Conservation (phyloP, 2,329 filamentous ascomycete genomes). For the Hymenoscyphus repandus region DNA sequence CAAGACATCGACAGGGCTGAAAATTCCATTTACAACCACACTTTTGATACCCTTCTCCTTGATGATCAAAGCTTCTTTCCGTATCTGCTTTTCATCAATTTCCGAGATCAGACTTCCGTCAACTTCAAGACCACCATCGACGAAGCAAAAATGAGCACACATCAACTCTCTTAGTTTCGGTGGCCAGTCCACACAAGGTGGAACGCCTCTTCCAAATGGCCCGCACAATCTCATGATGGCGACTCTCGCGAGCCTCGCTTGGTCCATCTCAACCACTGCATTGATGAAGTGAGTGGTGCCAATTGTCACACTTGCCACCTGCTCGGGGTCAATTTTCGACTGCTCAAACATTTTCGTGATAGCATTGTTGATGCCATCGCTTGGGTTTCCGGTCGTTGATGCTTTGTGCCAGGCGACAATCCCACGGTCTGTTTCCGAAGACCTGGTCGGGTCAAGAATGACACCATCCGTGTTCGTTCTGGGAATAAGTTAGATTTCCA, state of each 20-base stretch:
- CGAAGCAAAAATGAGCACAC: constrained; percentile 36
- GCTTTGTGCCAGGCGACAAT: constrained; percentile 26
- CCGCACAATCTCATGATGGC: constrained; percentile 44
- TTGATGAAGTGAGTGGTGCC: constrained; percentile 38
- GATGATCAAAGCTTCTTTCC: constrained; percentile 30
- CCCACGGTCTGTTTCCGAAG: constrained; percentile 14
- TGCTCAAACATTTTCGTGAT: constrained; percentile 18
- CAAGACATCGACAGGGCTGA: constrained; percentile 49
- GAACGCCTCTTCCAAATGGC: constrained; percentile 39
- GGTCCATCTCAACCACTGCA: constrained; percentile 3
- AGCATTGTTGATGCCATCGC: constrained; percentile 22
- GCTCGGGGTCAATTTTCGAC: constrained; percentile 12
- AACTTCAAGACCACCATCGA: constrained; percentile 45
- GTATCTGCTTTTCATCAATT: constrained; percentile 36
- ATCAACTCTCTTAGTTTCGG: constrained; percentile 36
- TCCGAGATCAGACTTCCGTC: constrained; percentile 40
- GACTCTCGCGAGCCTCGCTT: constrained; percentile 35
- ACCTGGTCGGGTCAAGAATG: constrained; percentile 1
- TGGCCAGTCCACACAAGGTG: constrained; percentile 43
- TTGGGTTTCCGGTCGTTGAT: constrained; percentile 23
- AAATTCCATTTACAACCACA: constrained; percentile 47
- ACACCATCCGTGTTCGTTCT: constrained; percentile 31
- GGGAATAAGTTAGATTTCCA: not conserved
- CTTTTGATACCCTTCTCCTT: constrained; percentile 29
- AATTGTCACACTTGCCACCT: constrained; percentile 22